Evolutionary conservation across 2,329 filamentous ascomycete species (phyloP).

Genomic region (Microascus cirrosus): DNA sequence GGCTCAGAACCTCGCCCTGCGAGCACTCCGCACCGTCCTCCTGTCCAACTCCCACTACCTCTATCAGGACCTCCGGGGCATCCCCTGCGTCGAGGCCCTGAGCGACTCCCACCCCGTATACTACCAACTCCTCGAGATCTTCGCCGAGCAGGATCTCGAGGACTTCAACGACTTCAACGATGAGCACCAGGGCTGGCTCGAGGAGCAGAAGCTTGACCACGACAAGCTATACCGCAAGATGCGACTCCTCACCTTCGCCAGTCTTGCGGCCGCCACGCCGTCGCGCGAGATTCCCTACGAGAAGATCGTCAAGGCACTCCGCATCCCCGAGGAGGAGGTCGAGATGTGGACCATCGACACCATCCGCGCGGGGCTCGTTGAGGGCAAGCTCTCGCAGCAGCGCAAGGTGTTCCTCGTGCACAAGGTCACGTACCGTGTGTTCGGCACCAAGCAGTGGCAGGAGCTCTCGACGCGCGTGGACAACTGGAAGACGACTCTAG

Average conservation of each 20-base stretch:
- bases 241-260: slow-evolving; percentile 86
- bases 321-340: slow-evolving; percentile 72
- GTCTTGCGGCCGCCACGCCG: slow-evolving; percentile 71
- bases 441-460: slow-evolving; percentile 95
- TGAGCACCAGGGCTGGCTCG: slow-evolving; percentile 77
- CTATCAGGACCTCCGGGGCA: slow-evolving; percentile 72
- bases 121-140: slow-evolving; percentile 89
- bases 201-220: slow-evolving; percentile 62
- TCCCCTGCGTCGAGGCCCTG: slow-evolving; percentile 77
- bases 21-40: slow-evolving; percentile 43
- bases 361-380: slow-evolving; percentile 87
- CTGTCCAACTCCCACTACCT: slow-evolving; percentile 47
- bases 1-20: slow-evolving; percentile 48
- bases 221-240: slow-evolving; percentile 84
- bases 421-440: slow-evolving; percentile 91
- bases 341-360: slow-evolving; percentile 99
- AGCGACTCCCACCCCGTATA: slow-evolving; percentile 73
- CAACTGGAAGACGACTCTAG: slow-evolving; percentile 77
- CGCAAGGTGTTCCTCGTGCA: slow-evolving; percentile 91
- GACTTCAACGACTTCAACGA: slow-evolving; percentile 94
- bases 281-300: slow-evolving; percentile 83
- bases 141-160: slow-evolving; percentile 86
- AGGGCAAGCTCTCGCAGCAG: slow-evolving; percentile 91
- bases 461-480: slow-evolving; percentile 86
- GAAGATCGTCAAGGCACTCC: slow-evolving; percentile 72